Evolutionary conservation across 176 grass and related monocot genomes (phyloP), one percentile per base, ranked within the genome.

Genomic region (Oryza meyeriana): DNA sequence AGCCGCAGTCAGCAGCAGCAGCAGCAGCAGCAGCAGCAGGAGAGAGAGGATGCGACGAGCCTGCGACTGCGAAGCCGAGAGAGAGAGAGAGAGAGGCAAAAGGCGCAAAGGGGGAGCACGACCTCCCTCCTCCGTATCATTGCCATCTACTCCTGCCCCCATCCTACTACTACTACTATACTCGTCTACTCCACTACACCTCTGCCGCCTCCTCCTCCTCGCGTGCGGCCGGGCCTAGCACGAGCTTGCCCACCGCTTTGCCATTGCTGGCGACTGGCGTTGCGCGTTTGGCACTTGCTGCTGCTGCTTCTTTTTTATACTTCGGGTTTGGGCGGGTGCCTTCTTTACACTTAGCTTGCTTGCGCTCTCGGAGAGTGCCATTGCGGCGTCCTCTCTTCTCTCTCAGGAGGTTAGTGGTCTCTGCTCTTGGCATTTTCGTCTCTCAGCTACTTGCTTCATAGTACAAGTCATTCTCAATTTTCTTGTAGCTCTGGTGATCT

Each of bases 191-290:
- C 75, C 57, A 63, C 77, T 35, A 74, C 30, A 22, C 50, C 65
- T 12, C 64, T 13, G 4, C 32, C 9, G 8, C 39, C 31, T 22
- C 77, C 0, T 10, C 16, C 30, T 62, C 45, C 85, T 64, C 79
- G 90, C 90, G 82, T 88, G 86, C 82, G 79, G 55, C 82, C 38
- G 38, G 78, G 77, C 68, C 74, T 66, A 62, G 61, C 76, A 59
- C 77, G 44, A 29, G 20, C 74, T 62, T 45, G 42, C 35, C 20
- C 20, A 17, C 72, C 47, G 65, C 83, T 76, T 31, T 83, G 42
- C 79, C 61, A 33, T 59, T 80, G n/a, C n/a, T 79, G 66, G n/a
- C n/a, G n/a, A n/a, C 30, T 66, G 77, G 74, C 79, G 45, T n/a
- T 31, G 65, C 55, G 72, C 77, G 67, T 18, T 76, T 77, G 82